Evolutionary conservation across 2,329 filamentous ascomycete species (phyloP), one percentile per base, ranked within the genome.

Genomic region (Exophiala mesophila): DNA sequence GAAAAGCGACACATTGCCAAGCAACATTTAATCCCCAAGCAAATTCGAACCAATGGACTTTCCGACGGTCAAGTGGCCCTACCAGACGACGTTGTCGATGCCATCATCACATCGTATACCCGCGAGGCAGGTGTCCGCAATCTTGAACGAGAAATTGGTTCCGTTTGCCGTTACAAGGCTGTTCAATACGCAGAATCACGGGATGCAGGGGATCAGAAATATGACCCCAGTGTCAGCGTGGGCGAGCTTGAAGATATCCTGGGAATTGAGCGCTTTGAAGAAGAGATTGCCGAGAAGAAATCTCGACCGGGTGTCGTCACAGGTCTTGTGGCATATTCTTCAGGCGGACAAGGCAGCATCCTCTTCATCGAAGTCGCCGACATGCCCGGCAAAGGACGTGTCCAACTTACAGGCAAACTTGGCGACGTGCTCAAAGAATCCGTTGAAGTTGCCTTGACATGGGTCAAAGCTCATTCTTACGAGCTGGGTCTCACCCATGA

Each of bases 331-430:
- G 92, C 92, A 6, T 98, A 96, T 69, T 88, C 83, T 59, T 85
- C 83, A 3, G 90, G 92, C 36, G 88, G 88, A 35, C 90, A 96
- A 63, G 92, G 92, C 50, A 89, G 85, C 60, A 98, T 98, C 58
- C 76, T 98, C 42, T 98, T 98, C 72, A 98, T 98, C 57, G 92
- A 98, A 67, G 88, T 96, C 32, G 88, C 90, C 8, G 89, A 95
- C 60, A 97, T 97, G 88, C 92, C 92, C 0, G 92, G 92, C 31
- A 83, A 79, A 43, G 92, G 92, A 23, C 82, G 84, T 39, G 88
- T 98, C 24, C 92, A 97, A 67, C 80, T 98, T 18, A 98, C 92
- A 1, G 92, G 92, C 49, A 97, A 94, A 63, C 80, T 98, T 5
- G 92, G 92, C 51, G 89, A 96, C 56, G 92, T 98, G 20, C 79